Percentiles rank a stretch among this genome's conserved stretches.
Conservation (phyloP, 495 filamentous ascomycete species). For the Filosporella fistucella region DNA sequence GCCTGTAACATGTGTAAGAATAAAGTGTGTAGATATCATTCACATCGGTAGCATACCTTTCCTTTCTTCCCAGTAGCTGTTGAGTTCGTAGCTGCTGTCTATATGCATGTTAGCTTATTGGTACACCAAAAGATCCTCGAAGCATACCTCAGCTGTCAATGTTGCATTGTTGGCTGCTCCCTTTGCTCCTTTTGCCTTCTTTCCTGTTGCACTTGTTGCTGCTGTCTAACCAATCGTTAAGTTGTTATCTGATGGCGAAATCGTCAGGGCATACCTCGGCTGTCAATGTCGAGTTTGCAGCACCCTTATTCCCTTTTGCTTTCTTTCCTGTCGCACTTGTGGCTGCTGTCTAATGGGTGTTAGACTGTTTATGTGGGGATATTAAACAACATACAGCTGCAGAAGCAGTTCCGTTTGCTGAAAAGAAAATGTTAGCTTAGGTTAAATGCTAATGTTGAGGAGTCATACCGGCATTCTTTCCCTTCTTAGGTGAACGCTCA, state of each 20-base stretch:
- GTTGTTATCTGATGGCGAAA: too few species aligned
- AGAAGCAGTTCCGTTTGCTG: slow-evolving; percentile 5
- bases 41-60: slow-evolving; percentile 10
- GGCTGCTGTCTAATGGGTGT: background rate
- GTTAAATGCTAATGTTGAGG: background rate
- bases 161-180: slow-evolving; percentile 22
- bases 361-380: too few species aligned
- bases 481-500: slow-evolving; percentile 16
- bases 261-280: background rate
- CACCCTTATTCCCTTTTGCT: background rate
- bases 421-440: background rate
- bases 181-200: background rate
- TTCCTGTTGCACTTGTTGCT: slow-evolving; percentile 3
- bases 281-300: slow-evolving; percentile 1
- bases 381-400: too few species aligned
- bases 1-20: background rate
- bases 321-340: slow-evolving; percentile 4
- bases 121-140: too few species aligned
- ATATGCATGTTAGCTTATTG: too few species aligned
- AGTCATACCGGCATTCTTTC: slow-evolving; percentile 4
- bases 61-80: slow-evolving; percentile 10
- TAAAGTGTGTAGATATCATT: background rate
- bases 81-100: background rate
- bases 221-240: background rate
- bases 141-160: slow-evolving; percentile 3